Evolutionary conservation across 768 basidiomycete genomes (phyloP), one percentile per base, ranked within the genome.

Genomic region (Tricholoma flavovirens): DNA sequence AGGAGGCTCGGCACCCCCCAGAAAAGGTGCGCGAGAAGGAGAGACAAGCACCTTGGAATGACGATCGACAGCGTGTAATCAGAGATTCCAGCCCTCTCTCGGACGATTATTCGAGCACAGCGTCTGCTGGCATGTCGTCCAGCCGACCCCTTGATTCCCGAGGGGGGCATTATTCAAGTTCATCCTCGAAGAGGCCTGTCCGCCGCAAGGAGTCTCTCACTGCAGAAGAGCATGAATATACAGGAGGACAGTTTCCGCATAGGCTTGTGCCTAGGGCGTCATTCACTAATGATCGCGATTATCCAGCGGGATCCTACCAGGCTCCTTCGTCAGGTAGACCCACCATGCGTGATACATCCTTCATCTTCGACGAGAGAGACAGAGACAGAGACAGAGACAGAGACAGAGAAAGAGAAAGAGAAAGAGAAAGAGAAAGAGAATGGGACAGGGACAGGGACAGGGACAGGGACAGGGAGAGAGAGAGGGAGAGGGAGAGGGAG

Each of bases 341-440:
- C 43, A 54, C 66, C 30, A 64, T 62, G 42, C 56, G 62, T 10
- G 68, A 69, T 49, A 19, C 64, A 30, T 69, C 70, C 17, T 70
- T 69, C 49, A 55, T 42, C 51, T 62, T 57, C 54, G 62, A 59
- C 33, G 66, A 65, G 30, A 60, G 62, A 15, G 46, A 46, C 22
- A 24, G 45, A 22, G 45, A 48, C 45, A 46, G 45, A 14, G 45
- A 46, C 15, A 30, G 24, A 26, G 24, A 26, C 24, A 26, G 24
- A 26, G 24, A 26, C 24, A 21, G 43, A 45, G 35, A 36, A 1
- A 45, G 43, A 14, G 43, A 45, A 4, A 45, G 43, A 12, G 43
- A 45, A 1, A 45, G 43, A 15, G 46, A 46, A 9, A 24, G 45
- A 24, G 45, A 48, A 14, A 46, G 45, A 15, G 45, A 46, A n/a